Percentiles rank a stretch among this genome's conserved stretches.
phyloP scores from a whole-genome alignment of 371 early-diverging fungal species.

The Entomophthora muscae region DNA sequence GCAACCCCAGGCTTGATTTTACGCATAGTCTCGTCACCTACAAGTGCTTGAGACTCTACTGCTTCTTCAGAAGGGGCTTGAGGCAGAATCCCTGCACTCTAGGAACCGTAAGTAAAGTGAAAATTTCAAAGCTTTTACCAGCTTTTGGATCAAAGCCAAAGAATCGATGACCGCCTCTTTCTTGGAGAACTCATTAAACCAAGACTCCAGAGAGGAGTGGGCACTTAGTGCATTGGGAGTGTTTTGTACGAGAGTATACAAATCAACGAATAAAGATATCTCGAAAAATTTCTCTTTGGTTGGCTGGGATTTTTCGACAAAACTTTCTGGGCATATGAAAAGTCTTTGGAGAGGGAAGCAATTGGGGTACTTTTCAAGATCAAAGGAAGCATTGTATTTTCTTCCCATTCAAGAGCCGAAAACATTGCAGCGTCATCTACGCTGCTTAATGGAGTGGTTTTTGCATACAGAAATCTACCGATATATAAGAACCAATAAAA shows the following conservation, averaged over 20 bases:
- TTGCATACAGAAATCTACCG: background rate
- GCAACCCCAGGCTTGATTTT: conserved; percentile 2
- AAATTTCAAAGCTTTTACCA: too few relatives aligned
- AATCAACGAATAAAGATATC: background rate
- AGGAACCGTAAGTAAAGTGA: background rate
- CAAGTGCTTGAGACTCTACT: background rate
- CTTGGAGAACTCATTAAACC: background rate
- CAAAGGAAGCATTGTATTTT: background rate
- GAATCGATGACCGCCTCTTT: background rate
- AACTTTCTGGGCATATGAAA: background rate
- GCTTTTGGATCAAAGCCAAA: background rate
- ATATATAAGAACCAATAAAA: too few relatives aligned
- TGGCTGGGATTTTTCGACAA: background rate
- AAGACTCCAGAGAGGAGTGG: background rate
- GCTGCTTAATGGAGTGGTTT: background rate
- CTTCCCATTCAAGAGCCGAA: background rate
- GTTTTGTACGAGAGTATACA: background rate
- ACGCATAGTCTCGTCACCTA: conserved; percentile 10
- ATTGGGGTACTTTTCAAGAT: background rate
- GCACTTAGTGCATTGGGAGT: background rate
- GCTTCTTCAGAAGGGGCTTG: background rate
- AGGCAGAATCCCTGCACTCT: background rate
- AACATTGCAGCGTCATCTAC: background rate
- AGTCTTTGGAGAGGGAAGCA: background rate
- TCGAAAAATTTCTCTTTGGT: background rate